Base-by-base conservation (phyloP, 2,329 filamentous ascomycete genomes). In the Epichloe brachyelytri region DNA sequence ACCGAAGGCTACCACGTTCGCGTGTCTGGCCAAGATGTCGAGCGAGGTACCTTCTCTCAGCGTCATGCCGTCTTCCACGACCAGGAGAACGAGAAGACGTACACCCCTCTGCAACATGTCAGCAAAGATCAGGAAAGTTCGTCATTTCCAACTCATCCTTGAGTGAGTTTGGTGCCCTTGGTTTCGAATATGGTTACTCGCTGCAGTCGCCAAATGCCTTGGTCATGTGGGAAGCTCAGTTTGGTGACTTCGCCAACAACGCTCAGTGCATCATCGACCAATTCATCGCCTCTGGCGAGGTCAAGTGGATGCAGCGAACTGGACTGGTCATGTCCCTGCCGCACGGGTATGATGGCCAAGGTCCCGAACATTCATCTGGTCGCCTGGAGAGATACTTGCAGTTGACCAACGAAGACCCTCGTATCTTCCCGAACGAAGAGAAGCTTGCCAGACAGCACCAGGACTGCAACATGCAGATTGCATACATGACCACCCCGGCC, bases 161-260 rank as follows among this genome's bases (percentile, higher is more conserved):
- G 62, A 81, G 77, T 62, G 75, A 83, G 68, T 79, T 78, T 51
- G 76, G 75, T 62, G 86, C 82, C 55, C 86, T 98, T 55, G 93
- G 93, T 50, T 98, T 98, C 67, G 93, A 98, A 71, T 98, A 98
- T 63, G 93, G 93, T 54, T 98, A 98, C 76, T 98, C 93, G 3
- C 75, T 98, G 54, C 95, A 90, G 30, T 97, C 93, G 33, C 93
- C 93, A 52, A 95, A 96, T 66, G 91, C 93, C 38, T 81, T 98
- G 26, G 91, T 98, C 61, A 95, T 98, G 83, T 98, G 93, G 93
- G 93, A 98, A 74, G 93, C 93, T 38, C 93, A 98, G 71, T 98
- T 98, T 64, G 93, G 93, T 77, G 93, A 98, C 71, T 98, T 98
- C 63, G 93, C 93, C 77, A 98, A 98, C 79, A 98, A 96, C 65